Conservation (phyloP, 73 alveolate species). For the Tetrahymena elliotti region DNA sequence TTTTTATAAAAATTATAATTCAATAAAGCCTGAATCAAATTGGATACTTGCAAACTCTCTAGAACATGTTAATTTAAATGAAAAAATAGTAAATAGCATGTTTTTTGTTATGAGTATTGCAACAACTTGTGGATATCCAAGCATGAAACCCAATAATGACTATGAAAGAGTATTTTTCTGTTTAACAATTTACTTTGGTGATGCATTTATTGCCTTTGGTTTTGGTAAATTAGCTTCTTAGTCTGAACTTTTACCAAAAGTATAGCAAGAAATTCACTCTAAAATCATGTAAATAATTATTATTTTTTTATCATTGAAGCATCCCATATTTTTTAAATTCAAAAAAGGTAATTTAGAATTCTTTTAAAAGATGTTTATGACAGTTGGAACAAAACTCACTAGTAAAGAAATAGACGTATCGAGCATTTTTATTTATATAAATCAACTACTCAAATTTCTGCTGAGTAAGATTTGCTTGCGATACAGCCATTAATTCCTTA, state of each 20-base stretch:
- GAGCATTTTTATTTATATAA: background rate
- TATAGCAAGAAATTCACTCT: background rate
- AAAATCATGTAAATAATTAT: background rate
- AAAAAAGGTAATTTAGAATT: background rate
- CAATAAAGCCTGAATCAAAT: background rate
- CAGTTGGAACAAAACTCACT: background rate
- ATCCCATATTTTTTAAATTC: background rate
- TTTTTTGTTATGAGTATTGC: conserved; percentile 47
- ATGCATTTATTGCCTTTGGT: conserved; percentile 49
- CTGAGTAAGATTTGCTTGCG: background rate
- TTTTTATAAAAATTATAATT: too few species aligned
- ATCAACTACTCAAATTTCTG: background rate
- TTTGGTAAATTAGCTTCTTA: conserved; percentile 25
- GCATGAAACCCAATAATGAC: conserved; percentile 40
- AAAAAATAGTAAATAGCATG: conserved; percentile 1
- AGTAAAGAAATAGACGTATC: background rate
- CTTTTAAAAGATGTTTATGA: background rate
- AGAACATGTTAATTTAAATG: background rate
- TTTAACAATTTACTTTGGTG: conserved; percentile 48
- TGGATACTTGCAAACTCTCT: background rate
- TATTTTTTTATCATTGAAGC: background rate
- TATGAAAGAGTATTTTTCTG: conserved; percentile 37
- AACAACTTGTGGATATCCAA: conserved; percentile 46
- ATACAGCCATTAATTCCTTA: background rate
- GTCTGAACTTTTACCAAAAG: background rate